These are phyloP conservation scores for Ophiocordyceps polyrhachis-furcata DNA, from an alignment of 2,329 filamentous ascomycete genomes.

Conservation along the genomic window DNA sequence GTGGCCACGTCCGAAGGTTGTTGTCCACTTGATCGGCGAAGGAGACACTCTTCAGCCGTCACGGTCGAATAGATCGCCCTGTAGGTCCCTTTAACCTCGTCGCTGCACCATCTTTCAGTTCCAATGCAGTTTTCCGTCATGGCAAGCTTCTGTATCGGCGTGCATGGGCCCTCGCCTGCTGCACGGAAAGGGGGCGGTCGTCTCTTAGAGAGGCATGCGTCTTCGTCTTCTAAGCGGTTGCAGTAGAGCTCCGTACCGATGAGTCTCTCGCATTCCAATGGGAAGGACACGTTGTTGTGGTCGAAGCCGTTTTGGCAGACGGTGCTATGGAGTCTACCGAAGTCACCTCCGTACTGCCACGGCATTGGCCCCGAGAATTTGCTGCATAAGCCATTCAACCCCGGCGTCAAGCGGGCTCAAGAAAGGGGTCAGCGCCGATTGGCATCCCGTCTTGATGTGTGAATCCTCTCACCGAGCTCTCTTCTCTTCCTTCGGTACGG, in stretches of 20 bases:
- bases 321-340: not conserved
- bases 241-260: not conserved
- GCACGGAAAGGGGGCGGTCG: not conserved
- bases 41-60: not conserved
- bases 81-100: not conserved
- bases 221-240: not conserved
- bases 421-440: not conserved
- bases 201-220: not conserved
- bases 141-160: not conserved
- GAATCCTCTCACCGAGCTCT: not conserved
- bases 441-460: not conserved
- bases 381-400: not conserved
- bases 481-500: not conserved
- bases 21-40: not conserved
- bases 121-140: not conserved
- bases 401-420: not conserved
- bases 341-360: not conserved
- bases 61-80: not conserved
- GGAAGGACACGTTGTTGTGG: not conserved
- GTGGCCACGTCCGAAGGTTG: too few relatives aligned
- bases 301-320: not conserved
- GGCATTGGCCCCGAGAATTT: not conserved
- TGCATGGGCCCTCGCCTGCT: not conserved
- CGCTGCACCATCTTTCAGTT: not conserved
- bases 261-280: not conserved